These are phyloP conservation scores for Jatropha multifida DNA, from an alignment of 441 rosid genomes.

Conservation along the genomic window DNA sequence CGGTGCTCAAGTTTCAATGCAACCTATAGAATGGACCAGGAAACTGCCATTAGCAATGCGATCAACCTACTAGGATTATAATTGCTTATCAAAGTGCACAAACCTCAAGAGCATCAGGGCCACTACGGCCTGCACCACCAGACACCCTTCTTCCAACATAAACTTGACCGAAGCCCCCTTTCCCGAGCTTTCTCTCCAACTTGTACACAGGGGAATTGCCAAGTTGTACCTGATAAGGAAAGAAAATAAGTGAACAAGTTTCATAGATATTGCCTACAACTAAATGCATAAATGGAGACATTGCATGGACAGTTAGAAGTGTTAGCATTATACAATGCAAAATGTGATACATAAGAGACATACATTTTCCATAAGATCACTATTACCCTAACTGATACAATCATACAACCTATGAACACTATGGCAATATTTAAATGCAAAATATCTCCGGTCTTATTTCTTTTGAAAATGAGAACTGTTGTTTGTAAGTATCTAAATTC, in stretches of 20 bases:
- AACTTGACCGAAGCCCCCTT: constrained; percentile 90
- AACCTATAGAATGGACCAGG: constrained; percentile 40
- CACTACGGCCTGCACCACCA: constrained; percentile 38
- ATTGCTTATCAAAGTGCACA: constrained; percentile 14
- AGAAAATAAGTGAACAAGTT: constrained; percentile 2
- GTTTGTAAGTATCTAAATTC: background rate
- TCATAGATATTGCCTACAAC: background rate
- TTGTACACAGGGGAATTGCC: constrained; percentile 66
- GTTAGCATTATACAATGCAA: background rate
- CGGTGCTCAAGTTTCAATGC: constrained; percentile 78
- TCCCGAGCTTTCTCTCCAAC: constrained; percentile 67
- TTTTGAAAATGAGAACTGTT: background rate
- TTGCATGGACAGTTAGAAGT: background rate
- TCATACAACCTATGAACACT: background rate
- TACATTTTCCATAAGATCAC: background rate
- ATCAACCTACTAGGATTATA: background rate
- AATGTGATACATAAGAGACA: background rate
- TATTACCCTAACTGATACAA: background rate
- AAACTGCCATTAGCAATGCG: background rate
- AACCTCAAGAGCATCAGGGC: constrained; percentile 60
- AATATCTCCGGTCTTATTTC: background rate
- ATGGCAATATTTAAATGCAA: background rate
- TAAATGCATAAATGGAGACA: background rate
- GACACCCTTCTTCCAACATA: constrained; percentile 64
- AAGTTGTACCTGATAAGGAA: constrained; percentile 48